Percentiles rank a stretch among this genome's conserved stretches.
Evolutionary conservation across 1,284 basidiomycete genomes (phyloP).

Genomic region (Cronartium quercuum): DNA sequence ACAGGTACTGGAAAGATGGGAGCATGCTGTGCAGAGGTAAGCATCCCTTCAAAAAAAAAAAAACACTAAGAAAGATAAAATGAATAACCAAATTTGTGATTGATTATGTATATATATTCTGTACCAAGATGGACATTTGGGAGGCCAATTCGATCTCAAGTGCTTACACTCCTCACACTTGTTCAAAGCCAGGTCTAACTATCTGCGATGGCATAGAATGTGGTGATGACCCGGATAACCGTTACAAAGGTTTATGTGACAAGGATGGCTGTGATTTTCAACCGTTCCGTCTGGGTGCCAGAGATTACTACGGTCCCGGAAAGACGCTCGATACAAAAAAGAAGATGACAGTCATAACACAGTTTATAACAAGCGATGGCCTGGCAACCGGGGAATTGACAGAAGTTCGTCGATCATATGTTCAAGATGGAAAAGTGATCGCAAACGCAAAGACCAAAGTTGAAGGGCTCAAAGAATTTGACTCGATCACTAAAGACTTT

Average conservation of each 20-base stretch:
- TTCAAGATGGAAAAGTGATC: slow-evolving; percentile 23
- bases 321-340: slow-evolving; percentile 8
- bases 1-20: slow-evolving; percentile 53
- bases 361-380: slow-evolving; percentile 20
- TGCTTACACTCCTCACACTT: slow-evolving; percentile 22
- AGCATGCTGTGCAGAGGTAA: slow-evolving; percentile 50
- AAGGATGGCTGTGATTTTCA: slow-evolving; percentile 33
- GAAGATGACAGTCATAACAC: slow-evolving; percentile 25
- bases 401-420: slow-evolving; percentile 16
- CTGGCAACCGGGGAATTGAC: not conserved
- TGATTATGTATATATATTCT: not conserved
- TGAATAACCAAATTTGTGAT: slow-evolving; percentile 42
- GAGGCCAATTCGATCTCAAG: slow-evolving; percentile 25
- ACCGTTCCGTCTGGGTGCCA: slow-evolving; percentile 10
- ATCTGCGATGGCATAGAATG: not conserved
- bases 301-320: slow-evolving; percentile 11
- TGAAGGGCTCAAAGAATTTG: slow-evolving; percentile 30
- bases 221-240: not conserved
- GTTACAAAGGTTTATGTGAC: slow-evolving; percentile 17
- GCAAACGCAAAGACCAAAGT: slow-evolving; percentile 14
- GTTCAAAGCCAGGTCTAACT: not conserved
- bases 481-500: slow-evolving; percentile 53
- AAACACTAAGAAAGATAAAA: slow-evolving; percentile 51
- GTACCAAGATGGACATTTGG: slow-evolving; percentile 28
- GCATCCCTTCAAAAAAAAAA: slow-evolving; percentile 46